These are phyloP conservation scores for Peronosclerospora sorghi DNA, from an alignment of 352 stramenopile genomes.

Conservation along the genomic window DNA sequence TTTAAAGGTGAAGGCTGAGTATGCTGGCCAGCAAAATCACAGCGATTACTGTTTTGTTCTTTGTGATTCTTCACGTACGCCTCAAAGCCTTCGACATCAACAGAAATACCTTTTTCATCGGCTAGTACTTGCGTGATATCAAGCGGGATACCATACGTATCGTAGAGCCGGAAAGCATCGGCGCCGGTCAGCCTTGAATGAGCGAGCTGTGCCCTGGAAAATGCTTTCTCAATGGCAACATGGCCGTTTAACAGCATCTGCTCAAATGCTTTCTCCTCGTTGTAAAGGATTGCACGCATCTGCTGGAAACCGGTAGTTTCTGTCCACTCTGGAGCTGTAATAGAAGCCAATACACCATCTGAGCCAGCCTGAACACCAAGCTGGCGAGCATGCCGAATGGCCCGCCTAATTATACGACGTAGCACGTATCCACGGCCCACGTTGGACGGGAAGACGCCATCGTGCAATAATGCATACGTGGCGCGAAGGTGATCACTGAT, in stretches of 20 bases:
- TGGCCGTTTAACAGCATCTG: slow-evolving; percentile 58
- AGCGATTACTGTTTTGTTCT: slow-evolving; percentile 33
- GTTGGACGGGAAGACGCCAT: slow-evolving; percentile 93
- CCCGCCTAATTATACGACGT: slow-evolving; percentile 88
- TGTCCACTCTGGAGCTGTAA: slow-evolving; percentile 39
- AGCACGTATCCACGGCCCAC: slow-evolving; percentile 94
- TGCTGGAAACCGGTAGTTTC: slow-evolving; percentile 29
- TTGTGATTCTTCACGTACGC: slow-evolving; percentile 37
- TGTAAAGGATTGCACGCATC: slow-evolving; percentile 53
- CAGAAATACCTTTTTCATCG: slow-evolving; percentile 38
- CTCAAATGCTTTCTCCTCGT: slow-evolving; percentile 62
- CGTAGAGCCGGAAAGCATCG: slow-evolving; percentile 61
- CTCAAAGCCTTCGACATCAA: slow-evolving; percentile 50
- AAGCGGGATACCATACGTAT: slow-evolving; percentile 69
- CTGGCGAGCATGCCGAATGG: slow-evolving; percentile 60
- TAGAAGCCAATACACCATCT: slow-evolving; percentile 28
- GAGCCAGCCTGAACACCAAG: slow-evolving; percentile 31
- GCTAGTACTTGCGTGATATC: slow-evolving; percentile 65
- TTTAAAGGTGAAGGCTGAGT: slow-evolving; percentile 4
- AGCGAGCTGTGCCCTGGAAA: slow-evolving; percentile 14
- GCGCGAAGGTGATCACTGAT: slow-evolving; percentile 94
- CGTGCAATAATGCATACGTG: slow-evolving; percentile 88
- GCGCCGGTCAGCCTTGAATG: slow-evolving; percentile 25
- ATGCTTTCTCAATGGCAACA: slow-evolving; percentile 49
- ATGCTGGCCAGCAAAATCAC: slow-evolving; percentile 22